Percentiles rank a stretch among this genome's conserved stretches.
phyloP scores from a whole-genome alignment of 306 rosid species.

The Mucuna pruriens region DNA sequence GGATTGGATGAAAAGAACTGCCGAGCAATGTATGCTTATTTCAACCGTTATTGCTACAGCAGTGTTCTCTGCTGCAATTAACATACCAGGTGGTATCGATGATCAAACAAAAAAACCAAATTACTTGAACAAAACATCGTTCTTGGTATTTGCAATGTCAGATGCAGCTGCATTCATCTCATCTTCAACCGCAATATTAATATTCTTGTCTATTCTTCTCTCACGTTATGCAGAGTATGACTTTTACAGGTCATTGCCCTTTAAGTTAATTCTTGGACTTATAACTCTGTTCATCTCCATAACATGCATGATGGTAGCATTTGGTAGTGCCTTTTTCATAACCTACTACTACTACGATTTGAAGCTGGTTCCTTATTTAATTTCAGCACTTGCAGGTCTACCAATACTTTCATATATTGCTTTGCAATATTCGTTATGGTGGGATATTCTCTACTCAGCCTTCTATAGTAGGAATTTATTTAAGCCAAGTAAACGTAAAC shows the following conservation, averaged over 20 bases:
- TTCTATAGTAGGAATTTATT: slow-evolving; percentile 6
- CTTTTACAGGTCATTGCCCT: slow-evolving; percentile 49
- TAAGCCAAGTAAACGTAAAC: neutral
- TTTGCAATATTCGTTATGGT: slow-evolving; percentile 33
- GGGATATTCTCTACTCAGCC: slow-evolving; percentile 44
- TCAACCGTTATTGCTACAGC: slow-evolving; percentile 47
- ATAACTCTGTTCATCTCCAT: slow-evolving; percentile 46
- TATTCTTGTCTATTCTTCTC: slow-evolving; percentile 54
- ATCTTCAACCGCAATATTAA: slow-evolving; percentile 47
- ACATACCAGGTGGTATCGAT: slow-evolving; percentile 40
- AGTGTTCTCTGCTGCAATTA: slow-evolving; percentile 47
- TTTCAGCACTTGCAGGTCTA: slow-evolving; percentile 10
- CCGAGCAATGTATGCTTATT: slow-evolving; percentile 42
- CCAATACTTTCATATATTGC: slow-evolving; percentile 34
- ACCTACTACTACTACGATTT: slow-evolving; percentile 26
- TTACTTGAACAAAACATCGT: neutral
- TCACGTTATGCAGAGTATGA: slow-evolving; percentile 55
- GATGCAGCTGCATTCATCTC: slow-evolving; percentile 55
- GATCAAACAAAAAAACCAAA: slow-evolving; percentile 27
- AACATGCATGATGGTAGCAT: slow-evolving; percentile 52
- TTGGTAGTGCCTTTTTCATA: slow-evolving; percentile 47
- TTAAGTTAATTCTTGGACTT: slow-evolving; percentile 53
- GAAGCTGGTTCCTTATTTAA: slow-evolving; percentile 33
- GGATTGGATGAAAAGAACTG: slow-evolving; percentile 55
- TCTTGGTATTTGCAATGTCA: slow-evolving; percentile 44